phyloP scores from a whole-genome alignment of 768 basidiomycete genomes.

The Porphyrellus cyaneotinctus region DNA sequence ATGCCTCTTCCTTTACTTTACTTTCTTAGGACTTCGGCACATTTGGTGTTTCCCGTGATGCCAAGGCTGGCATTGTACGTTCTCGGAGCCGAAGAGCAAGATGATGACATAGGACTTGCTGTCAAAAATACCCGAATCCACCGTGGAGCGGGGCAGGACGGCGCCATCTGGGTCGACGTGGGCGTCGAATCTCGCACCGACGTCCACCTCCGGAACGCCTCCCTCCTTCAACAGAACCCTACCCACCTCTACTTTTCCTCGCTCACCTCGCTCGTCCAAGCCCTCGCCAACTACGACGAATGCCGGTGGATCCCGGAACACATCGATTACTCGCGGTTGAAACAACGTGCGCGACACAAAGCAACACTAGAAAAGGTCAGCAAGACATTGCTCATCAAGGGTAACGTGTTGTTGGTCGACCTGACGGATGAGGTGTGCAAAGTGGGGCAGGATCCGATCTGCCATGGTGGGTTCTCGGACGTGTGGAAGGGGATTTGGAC shows the following conservation, averaged over 20 bases:
- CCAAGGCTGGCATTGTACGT: conserved; percentile 54
- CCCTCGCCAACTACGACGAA: conserved; percentile 54
- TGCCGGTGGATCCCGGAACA: conserved; percentile 53
- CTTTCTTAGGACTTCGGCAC: conserved; percentile 38
- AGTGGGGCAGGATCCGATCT: conserved; percentile 45
- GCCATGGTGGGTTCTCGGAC: conserved; percentile 55
- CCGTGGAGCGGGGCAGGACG: conserved; percentile 2
- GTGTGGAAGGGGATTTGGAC: conserved; percentile 59
- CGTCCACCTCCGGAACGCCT: conserved; percentile 58
- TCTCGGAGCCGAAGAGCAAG: conserved; percentile 34
- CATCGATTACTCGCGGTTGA: conserved; percentile 51
- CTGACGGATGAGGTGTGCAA: conserved; percentile 52
- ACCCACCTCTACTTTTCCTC: conserved; percentile 49
- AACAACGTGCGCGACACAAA: conserved; percentile 56
- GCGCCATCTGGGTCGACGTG: conserved; percentile 39
- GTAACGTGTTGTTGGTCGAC: conserved; percentile 46
- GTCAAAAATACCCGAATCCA: not conserved
- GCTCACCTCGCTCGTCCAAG: conserved; percentile 47
- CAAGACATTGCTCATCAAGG: conserved; percentile 52
- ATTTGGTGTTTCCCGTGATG: conserved; percentile 53
- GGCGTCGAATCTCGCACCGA: conserved; percentile 51
- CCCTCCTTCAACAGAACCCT: conserved; percentile 53
- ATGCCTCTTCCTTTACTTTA: too few species aligned
- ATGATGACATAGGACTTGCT: conserved; percentile 11
- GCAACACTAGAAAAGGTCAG: conserved; percentile 50